phyloP scores from a whole-genome alignment of 495 filamentous ascomycete genomes.

The Neurospora intermedia region DNA sequence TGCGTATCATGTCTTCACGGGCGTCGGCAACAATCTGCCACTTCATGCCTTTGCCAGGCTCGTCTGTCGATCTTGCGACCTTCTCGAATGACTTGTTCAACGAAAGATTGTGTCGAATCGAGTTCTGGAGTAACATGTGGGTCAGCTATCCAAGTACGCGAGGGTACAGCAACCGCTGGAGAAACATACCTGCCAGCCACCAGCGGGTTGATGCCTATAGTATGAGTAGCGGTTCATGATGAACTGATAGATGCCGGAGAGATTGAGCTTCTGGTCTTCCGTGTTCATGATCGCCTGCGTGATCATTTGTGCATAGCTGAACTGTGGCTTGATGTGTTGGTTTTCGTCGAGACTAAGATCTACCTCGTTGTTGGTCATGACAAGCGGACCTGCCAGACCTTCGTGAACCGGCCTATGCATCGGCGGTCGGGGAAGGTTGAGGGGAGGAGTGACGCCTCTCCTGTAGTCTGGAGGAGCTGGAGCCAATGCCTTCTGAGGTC shows the following conservation, averaged over 20 bases:
- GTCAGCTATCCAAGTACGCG: neutral
- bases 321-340: slow-evolving; percentile 85
- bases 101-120: slow-evolving; percentile 91
- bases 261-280: slow-evolving; percentile 72
- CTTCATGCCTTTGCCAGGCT: slow-evolving; percentile 98
- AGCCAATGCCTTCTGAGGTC: slow-evolving; percentile 45
- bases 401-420: slow-evolving; percentile 34
- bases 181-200: slow-evolving; percentile 75
- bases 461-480: slow-evolving; percentile 60
- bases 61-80: slow-evolving; percentile 79
- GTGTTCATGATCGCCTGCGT: slow-evolving; percentile 85
- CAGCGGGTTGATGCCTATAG: slow-evolving; percentile 61
- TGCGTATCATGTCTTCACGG: slow-evolving; percentile 56
- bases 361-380: slow-evolving; percentile 46
- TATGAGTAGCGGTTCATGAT: slow-evolving; percentile 85
- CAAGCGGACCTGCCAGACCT: slow-evolving; percentile 24
- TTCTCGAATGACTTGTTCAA: slow-evolving; percentile 89
- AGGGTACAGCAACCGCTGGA: neutral
- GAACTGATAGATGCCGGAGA: slow-evolving; percentile 84
- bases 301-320: slow-evolving; percentile 95
- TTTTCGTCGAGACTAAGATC: slow-evolving; percentile 76
- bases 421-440: slow-evolving; percentile 22
- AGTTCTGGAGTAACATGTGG: slow-evolving; percentile 50
- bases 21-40: slow-evolving; percentile 80
- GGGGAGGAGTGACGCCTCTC: slow-evolving; percentile 56